These are phyloP conservation scores for Trifolium fragiferum DNA, from an alignment of 306 rosid species.

Conservation along the genomic window DNA sequence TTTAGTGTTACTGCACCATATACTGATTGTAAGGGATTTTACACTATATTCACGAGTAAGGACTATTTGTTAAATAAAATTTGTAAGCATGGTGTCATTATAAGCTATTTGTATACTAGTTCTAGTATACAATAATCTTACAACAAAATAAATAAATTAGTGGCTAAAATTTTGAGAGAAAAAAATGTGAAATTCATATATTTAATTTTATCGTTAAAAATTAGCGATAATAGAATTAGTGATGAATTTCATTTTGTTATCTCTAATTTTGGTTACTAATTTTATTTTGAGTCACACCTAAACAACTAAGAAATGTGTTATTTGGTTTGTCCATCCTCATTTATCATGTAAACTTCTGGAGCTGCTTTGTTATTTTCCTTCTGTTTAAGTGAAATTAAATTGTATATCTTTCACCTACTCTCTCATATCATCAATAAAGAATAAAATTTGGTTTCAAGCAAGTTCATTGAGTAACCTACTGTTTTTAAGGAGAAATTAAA, in stretches of 20 bases:
- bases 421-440: background rate
- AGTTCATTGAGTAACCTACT: background rate
- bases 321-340: background rate
- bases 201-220: background rate
- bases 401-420: background rate
- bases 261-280: background rate
- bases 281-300: background rate
- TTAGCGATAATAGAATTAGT: background rate
- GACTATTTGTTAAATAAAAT: background rate
- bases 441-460: background rate
- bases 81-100: background rate
- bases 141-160: background rate
- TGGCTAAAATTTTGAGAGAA: background rate
- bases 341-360: background rate
- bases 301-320: background rate
- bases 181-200: background rate
- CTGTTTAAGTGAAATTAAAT: background rate
- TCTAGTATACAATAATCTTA: background rate
- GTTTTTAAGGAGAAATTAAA: background rate
- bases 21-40: background rate
- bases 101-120: background rate
- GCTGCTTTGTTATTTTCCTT: background rate
- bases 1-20: accelerated
- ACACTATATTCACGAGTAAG: background rate
- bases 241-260: background rate